Evolutionary conservation across 352 stramenopile species (phyloP), one percentile per base, ranked within the genome.

Genomic region (Phytophthora crassamura): DNA sequence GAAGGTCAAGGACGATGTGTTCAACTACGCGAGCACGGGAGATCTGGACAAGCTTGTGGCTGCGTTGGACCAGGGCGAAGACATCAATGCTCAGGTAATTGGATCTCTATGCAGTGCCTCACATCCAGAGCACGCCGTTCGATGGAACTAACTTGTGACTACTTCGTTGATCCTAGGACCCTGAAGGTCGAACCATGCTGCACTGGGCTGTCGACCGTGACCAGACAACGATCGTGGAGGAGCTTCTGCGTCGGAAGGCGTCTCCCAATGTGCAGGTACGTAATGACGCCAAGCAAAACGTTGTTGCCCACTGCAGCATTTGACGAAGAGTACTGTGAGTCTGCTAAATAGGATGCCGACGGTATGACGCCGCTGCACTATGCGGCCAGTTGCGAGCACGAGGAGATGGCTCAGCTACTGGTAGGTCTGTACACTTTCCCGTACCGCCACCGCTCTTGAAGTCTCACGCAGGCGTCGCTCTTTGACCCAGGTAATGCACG

Each of bases 341-440:
- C n/a, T 66, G 47, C n/a, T 34, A 30, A 62, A 41, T 39, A 93
- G 81, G 85, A 93, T 43, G 64, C 58, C 12, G 85, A 91, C 9
- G 85, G 85, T n/a, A 93, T 93, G 85, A 93, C 85, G 8, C 77
- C 82, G 33, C 66, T 93, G 38, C 85, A 93, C 48, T 93, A 93
- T 52, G 85, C 85, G 16, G 80, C 87, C 7, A 89, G 71, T 58
- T 91, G 85, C 60, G 85, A 91, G 39, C 69, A 90, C 59, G 75
- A 91, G 16, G 77, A 75, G n/a, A 77, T 93, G 59, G 78, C 75
- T 2, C 67, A 84, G 49, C 47, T 93, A 16, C 72, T 93, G 51
- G 78, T 91, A 73, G 45, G 68, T 59, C 32, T 56, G 32, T 51
- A 57, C 63, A 66, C 54, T 49, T 57, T 33, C 49, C 48, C 64